Evolutionary conservation across 768 basidiomycete genomes (phyloP).

Genomic region (Tulasnella sp.): DNA sequence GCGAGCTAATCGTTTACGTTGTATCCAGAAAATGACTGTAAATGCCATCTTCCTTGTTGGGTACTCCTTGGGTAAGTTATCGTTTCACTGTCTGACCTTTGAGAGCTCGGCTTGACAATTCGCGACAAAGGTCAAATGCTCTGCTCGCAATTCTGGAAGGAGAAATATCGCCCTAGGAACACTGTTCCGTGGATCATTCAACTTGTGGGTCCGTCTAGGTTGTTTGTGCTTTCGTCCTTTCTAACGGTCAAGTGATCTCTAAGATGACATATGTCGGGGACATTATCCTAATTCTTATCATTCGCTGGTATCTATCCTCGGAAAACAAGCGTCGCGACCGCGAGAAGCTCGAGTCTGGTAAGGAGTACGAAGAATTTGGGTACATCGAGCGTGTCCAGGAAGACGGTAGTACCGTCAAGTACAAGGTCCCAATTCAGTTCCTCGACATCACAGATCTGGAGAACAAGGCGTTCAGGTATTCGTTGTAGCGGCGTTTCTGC

Average conservation of each 20-base stretch:
- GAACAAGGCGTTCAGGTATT: constrained; percentile 23
- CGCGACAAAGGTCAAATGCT: constrained; percentile 17
- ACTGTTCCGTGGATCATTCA: constrained; percentile 26
- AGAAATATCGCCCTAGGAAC: constrained; percentile 26
- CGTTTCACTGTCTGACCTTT: background rate
- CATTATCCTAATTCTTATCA: constrained; percentile 20
- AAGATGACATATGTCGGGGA: background rate
- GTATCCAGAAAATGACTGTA: constrained; percentile 23
- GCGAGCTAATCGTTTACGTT: background rate
- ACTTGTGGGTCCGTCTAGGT: background rate
- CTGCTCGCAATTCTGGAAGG: constrained; percentile 28
- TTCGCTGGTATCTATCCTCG: constrained; percentile 24
- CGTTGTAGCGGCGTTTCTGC: background rate
- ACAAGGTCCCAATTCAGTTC: constrained; percentile 18
- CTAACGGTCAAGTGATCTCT: background rate
- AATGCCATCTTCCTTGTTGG: constrained; percentile 28
- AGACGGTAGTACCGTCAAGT: constrained; percentile 22
- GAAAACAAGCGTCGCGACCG: constrained; percentile 29
- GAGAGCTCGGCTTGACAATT: background rate
- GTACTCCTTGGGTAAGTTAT: constrained; percentile 17
- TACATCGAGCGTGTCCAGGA: constrained; percentile 21
- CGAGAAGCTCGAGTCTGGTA: constrained; percentile 11
- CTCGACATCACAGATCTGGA: constrained; percentile 23
- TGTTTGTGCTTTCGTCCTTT: background rate
- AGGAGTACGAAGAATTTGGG: constrained; percentile 23